Conservation (phyloP, 31 red algal genomes). For the Asparagopsis taxiformis region DNA sequence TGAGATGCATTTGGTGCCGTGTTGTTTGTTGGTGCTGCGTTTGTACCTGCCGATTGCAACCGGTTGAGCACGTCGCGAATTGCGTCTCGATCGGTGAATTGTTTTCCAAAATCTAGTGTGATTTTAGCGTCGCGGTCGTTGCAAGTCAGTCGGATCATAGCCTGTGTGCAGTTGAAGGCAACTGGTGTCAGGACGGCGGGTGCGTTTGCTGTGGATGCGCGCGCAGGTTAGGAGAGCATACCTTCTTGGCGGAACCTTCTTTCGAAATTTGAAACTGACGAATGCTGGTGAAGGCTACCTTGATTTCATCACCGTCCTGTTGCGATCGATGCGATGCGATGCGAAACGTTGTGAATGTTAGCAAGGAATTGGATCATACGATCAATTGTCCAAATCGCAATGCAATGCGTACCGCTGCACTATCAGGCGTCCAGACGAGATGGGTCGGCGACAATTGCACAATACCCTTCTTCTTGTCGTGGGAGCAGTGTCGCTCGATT, state of each 20-base stretch:
- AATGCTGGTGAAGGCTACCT: constrained; percentile 39
- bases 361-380: too few relatives aligned
- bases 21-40: neutral
- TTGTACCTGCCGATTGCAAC: constrained; percentile 9
- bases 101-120: constrained; percentile 44
- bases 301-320: constrained; percentile 40
- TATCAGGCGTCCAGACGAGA: constrained; percentile 63
- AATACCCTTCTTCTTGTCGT: constrained; percentile 56
- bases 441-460: constrained; percentile 60
- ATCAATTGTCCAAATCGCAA: too few relatives aligned
- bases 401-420: constrained; percentile 46
- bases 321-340: too few relatives aligned
- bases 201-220: neutral
- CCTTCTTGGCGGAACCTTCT: constrained; percentile 63
- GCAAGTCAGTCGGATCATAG: constrained; percentile 58
- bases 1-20: too few relatives aligned
- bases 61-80: constrained; percentile 56
- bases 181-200: neutral
- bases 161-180: constrained; percentile 10
- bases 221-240: too few relatives aligned
- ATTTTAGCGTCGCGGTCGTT: constrained; percentile 34
- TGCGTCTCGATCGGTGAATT: constrained; percentile 56
- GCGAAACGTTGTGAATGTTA: too few relatives aligned
- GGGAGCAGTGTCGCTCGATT: constrained; percentile 56
- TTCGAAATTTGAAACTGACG: constrained; percentile 54